Conservation (phyloP, 148 eudicot genomes). For the Fagopyrum tataricum region DNA sequence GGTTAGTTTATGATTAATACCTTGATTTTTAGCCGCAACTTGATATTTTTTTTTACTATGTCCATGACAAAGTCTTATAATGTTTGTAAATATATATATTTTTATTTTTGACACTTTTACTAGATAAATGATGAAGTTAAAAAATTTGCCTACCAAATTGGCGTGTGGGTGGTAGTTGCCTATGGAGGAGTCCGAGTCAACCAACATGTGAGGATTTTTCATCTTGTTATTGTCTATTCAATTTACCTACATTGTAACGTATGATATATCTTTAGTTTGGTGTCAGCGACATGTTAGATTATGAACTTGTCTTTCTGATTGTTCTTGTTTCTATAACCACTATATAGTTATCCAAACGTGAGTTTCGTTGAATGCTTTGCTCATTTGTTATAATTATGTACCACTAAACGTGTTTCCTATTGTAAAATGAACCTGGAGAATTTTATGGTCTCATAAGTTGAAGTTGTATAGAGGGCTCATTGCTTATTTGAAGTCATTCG, state of each 20-base stretch:
- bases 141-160: constrained; percentile 78
- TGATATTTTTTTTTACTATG: background rate
- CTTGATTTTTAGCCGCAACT: background rate
- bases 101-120: background rate
- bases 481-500: background rate
- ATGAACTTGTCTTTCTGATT: no score
- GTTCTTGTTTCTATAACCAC: no score
- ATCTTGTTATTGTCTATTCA: background rate
- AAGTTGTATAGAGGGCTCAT: background rate
- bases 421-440: background rate
- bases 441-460: background rate
- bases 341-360: background rate
- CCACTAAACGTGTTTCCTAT: background rate
- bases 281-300: background rate
- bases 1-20: constrained; percentile 26
- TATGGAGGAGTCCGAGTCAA: constrained; percentile 86
- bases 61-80: background rate
- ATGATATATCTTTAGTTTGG: background rate
- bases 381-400: background rate
- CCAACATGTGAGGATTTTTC: constrained; percentile 43
- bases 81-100: background rate
- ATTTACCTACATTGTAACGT: background rate
- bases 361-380: background rate
- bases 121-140: constrained; percentile 75
- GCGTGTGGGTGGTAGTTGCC: constrained; percentile 77